A percentile compares a stretch with the other conserved stretches of the same genome.
These are phyloP conservation scores for Lasiodiplodia sp. DNA, from an alignment of 2,329 filamentous ascomycete genomes.

Conservation along the genomic window DNA sequence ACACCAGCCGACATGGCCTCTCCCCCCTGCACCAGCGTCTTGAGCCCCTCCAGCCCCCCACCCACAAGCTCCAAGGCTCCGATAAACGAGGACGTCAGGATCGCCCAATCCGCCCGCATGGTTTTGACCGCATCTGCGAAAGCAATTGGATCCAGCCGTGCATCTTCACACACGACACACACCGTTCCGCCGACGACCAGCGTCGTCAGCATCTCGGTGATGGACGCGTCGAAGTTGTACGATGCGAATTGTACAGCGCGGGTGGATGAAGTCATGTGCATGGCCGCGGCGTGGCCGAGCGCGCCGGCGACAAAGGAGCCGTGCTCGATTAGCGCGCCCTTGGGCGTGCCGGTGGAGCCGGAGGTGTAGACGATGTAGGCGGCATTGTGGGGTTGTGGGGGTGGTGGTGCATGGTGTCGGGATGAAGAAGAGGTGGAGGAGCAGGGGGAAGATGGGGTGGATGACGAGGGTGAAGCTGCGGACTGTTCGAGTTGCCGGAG, in stretches of 20 bases:
- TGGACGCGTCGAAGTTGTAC: constrained; percentile 43
- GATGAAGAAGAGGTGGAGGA: constrained; percentile 37
- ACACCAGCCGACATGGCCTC: constrained; percentile 43
- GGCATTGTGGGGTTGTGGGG: constrained; percentile 54
- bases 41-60: constrained; percentile 53
- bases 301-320: constrained; percentile 41
- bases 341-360: constrained; percentile 80
- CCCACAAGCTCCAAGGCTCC: constrained; percentile 39
- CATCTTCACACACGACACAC: constrained; percentile 45
- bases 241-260: constrained; percentile 41
- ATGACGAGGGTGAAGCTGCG: constrained; percentile 30
- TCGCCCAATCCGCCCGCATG: constrained; percentile 51
- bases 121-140: constrained; percentile 55
- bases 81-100: constrained; percentile 54
- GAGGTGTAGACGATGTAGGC: constrained; percentile 86
- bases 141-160: constrained; percentile 37
- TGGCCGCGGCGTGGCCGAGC: constrained; percentile 34
- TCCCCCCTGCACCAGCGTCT: constrained; percentile 42
- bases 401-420: no score
- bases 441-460: constrained; percentile 39
- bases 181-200: constrained; percentile 44
- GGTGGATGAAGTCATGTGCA: constrained; percentile 35
- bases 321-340: constrained; percentile 80
- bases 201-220: constrained; percentile 44
- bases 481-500: constrained; percentile 37